Base-by-base conservation (phyloP, 2,329 filamentous ascomycete genomes). In the Hypoxylon sp. region DNA sequence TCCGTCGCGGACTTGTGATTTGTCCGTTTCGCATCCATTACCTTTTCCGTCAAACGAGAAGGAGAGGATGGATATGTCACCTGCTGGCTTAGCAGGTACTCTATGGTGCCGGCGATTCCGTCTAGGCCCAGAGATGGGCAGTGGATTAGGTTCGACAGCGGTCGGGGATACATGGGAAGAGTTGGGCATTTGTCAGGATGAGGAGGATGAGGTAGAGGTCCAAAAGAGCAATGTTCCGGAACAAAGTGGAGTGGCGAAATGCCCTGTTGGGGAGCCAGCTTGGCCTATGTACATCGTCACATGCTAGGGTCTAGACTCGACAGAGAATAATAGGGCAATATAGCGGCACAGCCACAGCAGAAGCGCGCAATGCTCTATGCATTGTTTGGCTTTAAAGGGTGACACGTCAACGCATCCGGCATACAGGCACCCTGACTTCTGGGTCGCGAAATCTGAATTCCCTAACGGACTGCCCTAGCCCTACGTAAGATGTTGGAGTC, bases 161-260 rank as follows among this genome's bases (percentile, higher is more conserved):
- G 50, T 58, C 38, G 48, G 61, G 38, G 52, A 52, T 44, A 46
- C 24, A 3, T 26, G 6, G 33, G 45, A 26, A 45, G 38, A 53
- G 56, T 68, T 68, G 56, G 65, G 67, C 64, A 65, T 70, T 64
- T 66, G 54, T 64, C 62, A 64, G 55, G 58, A 67, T 52, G 60
- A 64, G 48, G 60, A 44, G 64, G 56, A 52, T 52, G 52, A 58
- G 54, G 33, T 32, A 65, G 56, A 66, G 20, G 51, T 68, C 64
- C 50, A 65, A 71, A 72, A 65, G 62, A 69, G 71, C 62, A 74
- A 69, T 64, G 63, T 72, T 73, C 70, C 72, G 71, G 71, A 73
- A 73, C 54, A 61, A 63, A 73, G 70, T 74, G 71, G 71, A 73
- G 70, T 68, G 70, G 68, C 66, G 40, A 66, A 36, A 53, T 28